Evolutionary conservation across 768 basidiomycete species (phyloP).

Genomic region (Piloderma croceum): DNA sequence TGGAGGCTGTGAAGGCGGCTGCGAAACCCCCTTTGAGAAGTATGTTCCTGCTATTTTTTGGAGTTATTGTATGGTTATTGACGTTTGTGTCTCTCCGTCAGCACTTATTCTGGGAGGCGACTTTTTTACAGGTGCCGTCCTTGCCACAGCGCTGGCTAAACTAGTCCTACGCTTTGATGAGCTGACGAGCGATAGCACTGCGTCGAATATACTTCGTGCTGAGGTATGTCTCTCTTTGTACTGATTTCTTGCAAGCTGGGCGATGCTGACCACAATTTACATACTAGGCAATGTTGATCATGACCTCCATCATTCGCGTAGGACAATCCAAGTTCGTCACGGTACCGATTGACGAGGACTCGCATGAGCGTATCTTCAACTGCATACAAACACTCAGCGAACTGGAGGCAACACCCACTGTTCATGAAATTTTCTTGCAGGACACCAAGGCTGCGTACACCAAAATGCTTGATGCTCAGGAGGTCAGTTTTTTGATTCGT

Average conservation of each 20-base stretch:
- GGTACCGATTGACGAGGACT: conserved; percentile 97
- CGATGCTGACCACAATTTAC: too few species aligned
- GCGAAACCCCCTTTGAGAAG: conserved; percentile 86
- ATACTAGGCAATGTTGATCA: conserved; percentile 86
- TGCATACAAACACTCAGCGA: conserved; percentile 93
- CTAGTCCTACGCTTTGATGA: conserved; percentile 75
- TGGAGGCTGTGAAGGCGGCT: conserved; percentile 82
- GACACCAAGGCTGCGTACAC: conserved; percentile 90
- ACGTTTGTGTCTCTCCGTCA: conserved; percentile 18
- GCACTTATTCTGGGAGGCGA: conserved; percentile 91
- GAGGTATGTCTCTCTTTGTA: conserved; percentile 47
- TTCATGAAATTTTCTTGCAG: conserved; percentile 69
- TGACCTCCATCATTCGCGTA: conserved; percentile 94
- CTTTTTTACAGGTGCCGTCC: conserved; percentile 91
- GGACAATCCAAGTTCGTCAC: conserved; percentile 95
- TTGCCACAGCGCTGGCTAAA: conserved; percentile 89
- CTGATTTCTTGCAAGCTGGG: background rate
- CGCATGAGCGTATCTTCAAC: conserved; percentile 91
- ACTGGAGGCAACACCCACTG: too few species aligned
- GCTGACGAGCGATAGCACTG: conserved; percentile 38
- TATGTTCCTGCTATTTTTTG: conserved; percentile 25
- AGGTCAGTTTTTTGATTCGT: conserved; percentile 44
- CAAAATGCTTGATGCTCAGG: conserved; percentile 93
- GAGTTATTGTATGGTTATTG: conserved; percentile 1
- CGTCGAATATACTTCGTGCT: conserved; percentile 80